Percentiles rank a stretch among this genome's conserved stretches.
These are phyloP conservation scores for Microascus cirrosus DNA, from an alignment of 2,329 filamentous ascomycete genomes.

Conservation along the genomic window DNA sequence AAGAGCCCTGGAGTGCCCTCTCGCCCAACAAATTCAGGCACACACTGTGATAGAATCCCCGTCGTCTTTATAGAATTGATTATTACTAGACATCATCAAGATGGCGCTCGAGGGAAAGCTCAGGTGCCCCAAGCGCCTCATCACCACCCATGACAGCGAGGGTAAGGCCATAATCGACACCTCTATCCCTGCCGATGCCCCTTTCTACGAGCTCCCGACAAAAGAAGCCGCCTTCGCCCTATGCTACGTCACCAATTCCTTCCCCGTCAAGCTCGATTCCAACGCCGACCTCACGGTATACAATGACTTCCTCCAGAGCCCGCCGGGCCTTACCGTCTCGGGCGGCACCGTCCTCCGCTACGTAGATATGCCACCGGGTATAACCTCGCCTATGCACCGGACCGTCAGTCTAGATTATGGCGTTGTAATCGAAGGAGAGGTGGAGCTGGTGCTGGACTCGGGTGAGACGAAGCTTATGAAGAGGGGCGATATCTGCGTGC, in stretches of 20 bases:
- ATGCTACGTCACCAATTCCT: slow-evolving; percentile 26
- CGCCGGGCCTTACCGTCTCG: slow-evolving; percentile 16
- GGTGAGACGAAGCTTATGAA: slow-evolving; percentile 32
- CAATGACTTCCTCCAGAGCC: slow-evolving; percentile 18
- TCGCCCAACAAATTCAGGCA: background rate
- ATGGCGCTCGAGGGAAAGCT: slow-evolving; percentile 11
- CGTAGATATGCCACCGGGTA: slow-evolving; percentile 33
- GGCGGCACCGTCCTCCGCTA: slow-evolving; percentile 32
- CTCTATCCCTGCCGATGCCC: slow-evolving; percentile 8
- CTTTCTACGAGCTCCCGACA: slow-evolving; percentile 18
- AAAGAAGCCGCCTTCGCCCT: slow-evolving; percentile 24
- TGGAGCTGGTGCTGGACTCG: slow-evolving; percentile 40
- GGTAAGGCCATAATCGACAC: slow-evolving; percentile 10
- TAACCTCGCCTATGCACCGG: slow-evolving; percentile 33
- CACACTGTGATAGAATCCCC: too few species aligned
- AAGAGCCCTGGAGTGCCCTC: slow-evolving; percentile 25
- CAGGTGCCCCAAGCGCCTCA: slow-evolving; percentile 8
- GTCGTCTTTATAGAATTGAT: too few species aligned
- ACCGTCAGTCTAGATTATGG: slow-evolving; percentile 45
- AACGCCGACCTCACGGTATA: slow-evolving; percentile 28
- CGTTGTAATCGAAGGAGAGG: slow-evolving; percentile 39
- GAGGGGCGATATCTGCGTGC: slow-evolving; percentile 41
- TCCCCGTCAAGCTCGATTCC: slow-evolving; percentile 24
- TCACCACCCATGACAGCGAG: slow-evolving; percentile 6
- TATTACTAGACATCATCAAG: slow-evolving; percentile 2